A percentile compares a stretch with the other conserved stretches of the same genome.
Conservation (phyloP, 495 filamentous ascomycete species). For the Xylaria venustula region DNA sequence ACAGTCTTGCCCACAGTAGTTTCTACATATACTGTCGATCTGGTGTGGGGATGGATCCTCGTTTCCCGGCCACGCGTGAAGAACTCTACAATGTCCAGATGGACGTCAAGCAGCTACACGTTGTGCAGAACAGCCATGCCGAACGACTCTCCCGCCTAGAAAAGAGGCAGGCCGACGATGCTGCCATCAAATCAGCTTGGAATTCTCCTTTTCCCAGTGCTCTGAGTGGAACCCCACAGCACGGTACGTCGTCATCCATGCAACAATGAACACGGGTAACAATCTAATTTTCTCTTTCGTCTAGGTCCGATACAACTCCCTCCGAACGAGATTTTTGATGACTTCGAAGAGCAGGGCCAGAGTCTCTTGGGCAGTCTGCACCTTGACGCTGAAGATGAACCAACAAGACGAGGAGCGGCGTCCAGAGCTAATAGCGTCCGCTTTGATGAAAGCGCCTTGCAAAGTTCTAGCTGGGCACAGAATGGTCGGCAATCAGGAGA, state of each 20-base stretch:
- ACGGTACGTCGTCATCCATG: conserved; percentile 56
- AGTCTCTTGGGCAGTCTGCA: conserved; percentile 72
- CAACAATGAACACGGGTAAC: background rate
- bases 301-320: conserved; percentile 73
- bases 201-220: conserved; percentile 81
- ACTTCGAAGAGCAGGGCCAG: conserved; percentile 77
- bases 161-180: conserved; percentile 77
- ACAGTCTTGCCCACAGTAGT: conserved; percentile 12
- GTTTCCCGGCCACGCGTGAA: conserved; percentile 55
- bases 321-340: conserved; percentile 66
- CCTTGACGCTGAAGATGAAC: conserved; percentile 86
- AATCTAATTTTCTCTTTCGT: background rate
- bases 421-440: conserved; percentile 96
- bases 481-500: conserved; percentile 77
- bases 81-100: conserved; percentile 86
- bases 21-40: conserved; percentile 15
- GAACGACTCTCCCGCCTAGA: conserved; percentile 78
- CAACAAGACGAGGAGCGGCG: conserved; percentile 71
- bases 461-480: conserved; percentile 80
- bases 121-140: conserved; percentile 74
- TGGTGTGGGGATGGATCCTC: conserved; percentile 54
- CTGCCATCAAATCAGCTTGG: conserved; percentile 82
- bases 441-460: conserved; percentile 96
- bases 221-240: conserved; percentile 72
- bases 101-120: conserved; percentile 80